Evolutionary conservation across 2,329 filamentous ascomycete genomes (phyloP).

Genomic region (Fusarium poae): DNA sequence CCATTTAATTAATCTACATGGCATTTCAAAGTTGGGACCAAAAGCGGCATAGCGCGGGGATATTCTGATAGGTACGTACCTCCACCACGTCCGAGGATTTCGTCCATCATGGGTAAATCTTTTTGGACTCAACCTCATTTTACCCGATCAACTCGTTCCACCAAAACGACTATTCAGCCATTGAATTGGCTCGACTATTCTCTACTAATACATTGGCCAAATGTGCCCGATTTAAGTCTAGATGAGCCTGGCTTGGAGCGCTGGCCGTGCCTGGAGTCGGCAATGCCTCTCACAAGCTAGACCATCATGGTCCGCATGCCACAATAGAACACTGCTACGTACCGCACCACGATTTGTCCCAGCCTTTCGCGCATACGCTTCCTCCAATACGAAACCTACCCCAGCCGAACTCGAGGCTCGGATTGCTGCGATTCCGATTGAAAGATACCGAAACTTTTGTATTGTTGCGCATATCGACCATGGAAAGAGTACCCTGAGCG

Average conservation of each 20-base stretch:
- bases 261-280: constrained; percentile 56
- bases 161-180: constrained; percentile 11
- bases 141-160: constrained; percentile 11
- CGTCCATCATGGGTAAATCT: constrained; percentile 34
- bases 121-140: constrained; percentile 14
- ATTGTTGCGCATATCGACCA: constrained; percentile 99
- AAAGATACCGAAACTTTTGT: constrained; percentile 93
- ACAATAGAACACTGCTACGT: constrained; percentile 17
- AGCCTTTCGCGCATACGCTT: constrained; percentile 18
- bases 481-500: constrained; percentile 95
- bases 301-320: constrained; percentile 36
- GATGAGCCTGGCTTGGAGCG: constrained; percentile 56
- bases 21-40: background rate
- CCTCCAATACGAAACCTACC: constrained; percentile 48
- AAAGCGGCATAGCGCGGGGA: constrained; percentile 8
- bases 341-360: constrained; percentile 1
- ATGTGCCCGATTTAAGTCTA: constrained; percentile 44
- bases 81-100: constrained; percentile 29
- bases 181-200: constrained; percentile 13
- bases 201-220: constrained; percentile 24
- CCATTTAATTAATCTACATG: background rate
- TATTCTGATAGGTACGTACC: constrained; percentile 32
- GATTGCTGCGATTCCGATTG: constrained; percentile 81
- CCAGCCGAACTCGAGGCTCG: constrained; percentile 58
- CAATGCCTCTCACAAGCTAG: constrained; percentile 49